Evolutionary conservation across 2,329 filamentous ascomycete species (phyloP).

Genomic region (Claviceps pazoutovae): DNA sequence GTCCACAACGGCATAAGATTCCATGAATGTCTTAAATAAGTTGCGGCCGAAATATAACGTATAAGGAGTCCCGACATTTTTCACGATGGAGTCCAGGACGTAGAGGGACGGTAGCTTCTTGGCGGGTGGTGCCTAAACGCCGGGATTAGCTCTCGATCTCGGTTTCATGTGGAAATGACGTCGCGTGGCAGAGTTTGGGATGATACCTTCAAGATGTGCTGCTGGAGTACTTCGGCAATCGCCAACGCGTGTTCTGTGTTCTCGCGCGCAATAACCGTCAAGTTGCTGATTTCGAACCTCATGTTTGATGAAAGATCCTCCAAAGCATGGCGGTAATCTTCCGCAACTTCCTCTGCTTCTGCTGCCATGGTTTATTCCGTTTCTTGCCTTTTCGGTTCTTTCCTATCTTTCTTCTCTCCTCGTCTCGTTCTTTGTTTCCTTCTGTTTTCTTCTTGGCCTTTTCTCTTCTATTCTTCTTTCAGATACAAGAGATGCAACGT

Average conservation of each 20-base stretch:
- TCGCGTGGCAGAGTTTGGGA: neutral
- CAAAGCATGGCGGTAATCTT: slow-evolving; percentile 86
- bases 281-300: slow-evolving; percentile 88
- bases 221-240: slow-evolving; percentile 79
- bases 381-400: slow-evolving; percentile 4
- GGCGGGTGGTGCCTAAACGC: slow-evolving; percentile 59
- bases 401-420: neutral
- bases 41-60: slow-evolving; percentile 88
- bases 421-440: neutral
- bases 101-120: slow-evolving; percentile 94
- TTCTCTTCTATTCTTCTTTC: neutral
- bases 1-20: slow-evolving; percentile 84
- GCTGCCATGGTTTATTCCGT: slow-evolving; percentile 29
- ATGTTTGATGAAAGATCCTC: slow-evolving; percentile 85
- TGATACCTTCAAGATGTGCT: slow-evolving; percentile 82
- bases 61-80: slow-evolving; percentile 96
- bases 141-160: slow-evolving; percentile 22
- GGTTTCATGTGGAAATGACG: neutral
- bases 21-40: slow-evolving; percentile 91
- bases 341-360: slow-evolving; percentile 70
- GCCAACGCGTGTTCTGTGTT: slow-evolving; percentile 91
- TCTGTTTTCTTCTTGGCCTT: neutral
- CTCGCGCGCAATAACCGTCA: slow-evolving; percentile 95
- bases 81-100: slow-evolving; percentile 94
- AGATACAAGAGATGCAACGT: slow-evolving; percentile 2